A percentile compares a stretch with the other conserved stretches of the same genome.
phyloP scores from a whole-genome alignment of 176 grass and related monocot genomes.

The Aegilops sharonensis region DNA sequence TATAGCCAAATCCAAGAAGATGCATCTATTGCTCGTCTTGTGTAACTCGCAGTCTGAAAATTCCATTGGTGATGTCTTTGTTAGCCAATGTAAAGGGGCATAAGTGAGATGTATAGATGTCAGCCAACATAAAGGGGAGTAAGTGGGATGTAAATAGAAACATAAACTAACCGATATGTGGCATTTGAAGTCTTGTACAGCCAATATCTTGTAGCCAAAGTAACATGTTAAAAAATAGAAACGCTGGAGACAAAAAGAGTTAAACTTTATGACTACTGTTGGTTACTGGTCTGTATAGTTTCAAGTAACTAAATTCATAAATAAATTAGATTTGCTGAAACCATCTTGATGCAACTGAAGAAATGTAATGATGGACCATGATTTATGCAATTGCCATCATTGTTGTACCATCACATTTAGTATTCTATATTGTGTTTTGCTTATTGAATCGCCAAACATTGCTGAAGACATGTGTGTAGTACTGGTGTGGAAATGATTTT shows the following conservation, averaged over 20 bases:
- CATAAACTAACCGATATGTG: not conserved
- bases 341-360: not conserved
- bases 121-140: not conserved
- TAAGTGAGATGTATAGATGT: not conserved
- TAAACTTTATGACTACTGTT: constrained; percentile 7
- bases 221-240: not conserved
- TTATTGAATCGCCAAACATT: not conserved
- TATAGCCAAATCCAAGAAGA: not conserved
- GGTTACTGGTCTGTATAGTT: not conserved
- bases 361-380: not conserved
- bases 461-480: not conserved
- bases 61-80: not conserved
- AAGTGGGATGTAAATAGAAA: constrained; percentile 7
- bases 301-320: not conserved
- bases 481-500: constrained; percentile 2
- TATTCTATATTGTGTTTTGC: not conserved
- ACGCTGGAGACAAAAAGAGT: not conserved
- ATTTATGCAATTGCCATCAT: constrained; percentile 20
- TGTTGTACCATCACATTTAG: not conserved
- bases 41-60: constrained; percentile 11
- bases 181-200: not conserved
- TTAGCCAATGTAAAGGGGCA: not conserved
- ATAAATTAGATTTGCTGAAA: not conserved
- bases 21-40: not conserved
- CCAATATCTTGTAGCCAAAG: not conserved